Evolutionary conservation across 495 filamentous ascomycete genomes (phyloP).

Genomic region (Daldinia grandis): DNA sequence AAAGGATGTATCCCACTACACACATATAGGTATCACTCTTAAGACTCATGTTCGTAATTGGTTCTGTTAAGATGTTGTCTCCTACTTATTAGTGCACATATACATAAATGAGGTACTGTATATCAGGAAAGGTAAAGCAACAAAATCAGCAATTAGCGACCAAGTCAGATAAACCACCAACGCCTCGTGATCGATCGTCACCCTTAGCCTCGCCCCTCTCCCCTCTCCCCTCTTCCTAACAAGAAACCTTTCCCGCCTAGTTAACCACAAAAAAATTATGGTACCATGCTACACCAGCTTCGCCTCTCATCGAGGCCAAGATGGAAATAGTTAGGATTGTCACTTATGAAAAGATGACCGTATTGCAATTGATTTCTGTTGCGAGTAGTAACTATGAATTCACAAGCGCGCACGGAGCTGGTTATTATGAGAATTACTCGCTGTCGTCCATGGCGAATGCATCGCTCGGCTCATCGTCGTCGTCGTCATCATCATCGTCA

Average conservation of each 20-base stretch:
- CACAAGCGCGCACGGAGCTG: neutral
- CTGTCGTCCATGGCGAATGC: constrained; percentile 49
- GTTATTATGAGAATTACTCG: constrained; percentile 31
- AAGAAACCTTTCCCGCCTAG: neutral
- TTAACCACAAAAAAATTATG: neutral
- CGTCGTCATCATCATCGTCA: constrained; percentile 46
- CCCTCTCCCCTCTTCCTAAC: neutral
- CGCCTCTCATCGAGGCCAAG: neutral
- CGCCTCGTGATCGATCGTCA: constrained; percentile 27
- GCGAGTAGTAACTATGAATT: neutral
- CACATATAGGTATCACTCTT: neutral
- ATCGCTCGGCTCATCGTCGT: constrained; percentile 28
- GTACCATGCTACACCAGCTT: neutral
- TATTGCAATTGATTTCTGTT: neutral
- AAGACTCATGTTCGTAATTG: neutral
- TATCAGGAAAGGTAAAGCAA: constrained; percentile 12
- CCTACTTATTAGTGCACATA: constrained; percentile 18
- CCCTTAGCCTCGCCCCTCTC: neutral
- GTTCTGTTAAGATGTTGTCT: neutral
- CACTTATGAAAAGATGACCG: neutral
- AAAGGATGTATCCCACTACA: neutral
- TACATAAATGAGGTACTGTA: neutral
- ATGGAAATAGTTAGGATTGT: neutral
- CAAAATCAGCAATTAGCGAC: neutral
- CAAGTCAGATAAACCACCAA: constrained; percentile 15